Evolutionary conservation across 2,329 filamentous ascomycete species (phyloP).

Genomic region (Aspergillus neotritici): DNA sequence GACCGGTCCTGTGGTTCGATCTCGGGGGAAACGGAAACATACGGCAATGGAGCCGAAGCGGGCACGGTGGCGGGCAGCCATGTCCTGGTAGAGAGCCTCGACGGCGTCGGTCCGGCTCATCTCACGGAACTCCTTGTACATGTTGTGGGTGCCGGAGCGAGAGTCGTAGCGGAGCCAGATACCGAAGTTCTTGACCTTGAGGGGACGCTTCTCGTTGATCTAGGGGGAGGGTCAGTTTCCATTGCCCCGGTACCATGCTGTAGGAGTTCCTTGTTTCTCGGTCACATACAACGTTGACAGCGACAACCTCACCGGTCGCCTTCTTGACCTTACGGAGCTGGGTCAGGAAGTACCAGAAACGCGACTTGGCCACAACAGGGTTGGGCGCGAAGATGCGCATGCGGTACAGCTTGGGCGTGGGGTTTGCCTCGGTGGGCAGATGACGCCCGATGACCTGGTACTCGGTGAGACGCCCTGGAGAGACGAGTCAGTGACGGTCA

Average conservation of each 20-base stretch:
- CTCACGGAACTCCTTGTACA: conserved; percentile 99
- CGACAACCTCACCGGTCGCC: conserved; percentile 98
- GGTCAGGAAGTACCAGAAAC: conserved; percentile 99
- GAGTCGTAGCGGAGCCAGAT: conserved; percentile 99
- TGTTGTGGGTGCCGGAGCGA: conserved; percentile 99
- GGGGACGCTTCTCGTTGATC: conserved; percentile 98
- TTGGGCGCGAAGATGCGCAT: conserved; percentile 99
- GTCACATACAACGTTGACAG: conserved; percentile 79
- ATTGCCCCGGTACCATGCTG: neutral
- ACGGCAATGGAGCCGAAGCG: conserved; percentile 98
- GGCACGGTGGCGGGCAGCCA: conserved; percentile 97
- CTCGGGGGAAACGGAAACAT: conserved; percentile 44
- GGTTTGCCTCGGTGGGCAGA: conserved; percentile 95
- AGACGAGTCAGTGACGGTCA: conserved; percentile 29
- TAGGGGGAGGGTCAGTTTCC: conserved; percentile 35
- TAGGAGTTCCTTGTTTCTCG: too few relatives aligned
- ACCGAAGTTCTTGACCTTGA: conserved; percentile 99
- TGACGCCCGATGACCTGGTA: conserved; percentile 99
- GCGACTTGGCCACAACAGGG: conserved; percentile 96
- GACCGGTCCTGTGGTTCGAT: neutral
- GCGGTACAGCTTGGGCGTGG: conserved; percentile 97
- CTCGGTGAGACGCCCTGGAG: conserved; percentile 94
- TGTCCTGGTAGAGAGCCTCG: conserved; percentile 97
- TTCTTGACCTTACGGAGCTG: conserved; percentile 99
- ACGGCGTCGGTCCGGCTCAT: conserved; percentile 94